A percentile compares a stretch with the other conserved stretches of the same genome.
phyloP scores from a whole-genome alignment of 176 grass and related monocot genomes.

The Ananas comosus region DNA sequence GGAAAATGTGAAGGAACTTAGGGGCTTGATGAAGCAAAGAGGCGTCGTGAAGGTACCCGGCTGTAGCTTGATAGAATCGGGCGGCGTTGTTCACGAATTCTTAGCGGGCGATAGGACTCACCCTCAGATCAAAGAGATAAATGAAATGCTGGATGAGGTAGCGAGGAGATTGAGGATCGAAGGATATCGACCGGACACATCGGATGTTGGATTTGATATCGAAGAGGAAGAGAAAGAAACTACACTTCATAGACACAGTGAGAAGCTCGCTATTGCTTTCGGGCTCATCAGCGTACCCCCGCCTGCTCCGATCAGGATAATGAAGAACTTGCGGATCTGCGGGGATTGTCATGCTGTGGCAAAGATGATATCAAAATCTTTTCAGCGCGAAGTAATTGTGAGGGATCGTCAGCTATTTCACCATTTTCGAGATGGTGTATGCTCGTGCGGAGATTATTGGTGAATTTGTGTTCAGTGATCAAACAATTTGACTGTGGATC shows the following conservation, averaged over 20 bases:
- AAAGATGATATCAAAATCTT: constrained; percentile 21
- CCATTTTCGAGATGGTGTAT: constrained; percentile 13
- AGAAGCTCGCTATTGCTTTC: constrained; percentile 26
- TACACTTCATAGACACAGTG: constrained; percentile 16
- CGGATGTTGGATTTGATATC: constrained; percentile 17
- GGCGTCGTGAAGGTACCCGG: constrained; percentile 52
- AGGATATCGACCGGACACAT: constrained; percentile 18
- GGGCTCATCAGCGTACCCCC: constrained; percentile 16
- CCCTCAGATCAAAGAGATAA: constrained; percentile 14
- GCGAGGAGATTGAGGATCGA: constrained; percentile 8
- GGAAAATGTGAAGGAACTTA: constrained; percentile 61
- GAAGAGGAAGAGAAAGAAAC: constrained; percentile 27
- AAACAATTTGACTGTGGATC: not conserved
- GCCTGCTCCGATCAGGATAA: constrained; percentile 20
- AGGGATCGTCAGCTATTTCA: constrained; percentile 22
- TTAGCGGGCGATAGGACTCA: constrained; percentile 21
- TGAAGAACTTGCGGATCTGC: constrained; percentile 21
- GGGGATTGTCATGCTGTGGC: constrained; percentile 20
- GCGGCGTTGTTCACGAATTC: constrained; percentile 22
- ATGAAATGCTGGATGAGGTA: constrained; percentile 23
- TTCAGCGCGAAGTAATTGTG: constrained; percentile 14
- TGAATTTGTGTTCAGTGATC: not conserved
- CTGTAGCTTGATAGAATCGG: constrained; percentile 40
- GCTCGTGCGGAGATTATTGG: constrained; percentile 26
- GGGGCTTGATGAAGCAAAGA: constrained; percentile 58